A percentile compares a stretch with the other conserved stretches of the same genome.
These are phyloP conservation scores for Xylariaceae sp. DNA, from an alignment of 2,329 filamentous ascomycete genomes.

Conservation along the genomic window DNA sequence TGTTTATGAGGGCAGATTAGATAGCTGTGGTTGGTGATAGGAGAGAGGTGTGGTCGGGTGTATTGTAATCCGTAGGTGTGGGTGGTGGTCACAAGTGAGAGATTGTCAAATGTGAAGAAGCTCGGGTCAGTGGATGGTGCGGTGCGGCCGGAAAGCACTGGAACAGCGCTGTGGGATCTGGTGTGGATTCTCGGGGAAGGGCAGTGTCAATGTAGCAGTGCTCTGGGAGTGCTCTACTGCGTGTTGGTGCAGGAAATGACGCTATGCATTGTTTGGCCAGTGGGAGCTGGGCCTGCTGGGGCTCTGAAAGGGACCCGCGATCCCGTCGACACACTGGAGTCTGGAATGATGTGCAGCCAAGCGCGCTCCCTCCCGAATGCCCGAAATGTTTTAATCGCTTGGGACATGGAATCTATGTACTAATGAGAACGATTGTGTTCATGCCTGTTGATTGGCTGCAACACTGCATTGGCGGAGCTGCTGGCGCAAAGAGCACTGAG, in stretches of 20 bases:
- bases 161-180: too few relatives aligned
- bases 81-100: neutral
- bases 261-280: slow-evolving; percentile 14
- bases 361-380: too few relatives aligned
- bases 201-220: too few relatives aligned
- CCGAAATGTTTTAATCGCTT: neutral
- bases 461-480: slow-evolving; percentile 5
- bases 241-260: slow-evolving; percentile 18
- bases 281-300: neutral
- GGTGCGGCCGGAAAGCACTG: neutral
- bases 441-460: slow-evolving; percentile 9
- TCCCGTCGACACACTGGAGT: too few relatives aligned
- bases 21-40: neutral
- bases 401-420: neutral
- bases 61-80: too few relatives aligned
- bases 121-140: slow-evolving; percentile 1
- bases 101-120: slow-evolving; percentile 4
- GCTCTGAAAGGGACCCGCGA: too few relatives aligned
- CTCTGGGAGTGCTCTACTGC: neutral
- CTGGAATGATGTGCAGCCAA: too few relatives aligned
- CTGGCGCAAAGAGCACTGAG: slow-evolving; percentile 15
- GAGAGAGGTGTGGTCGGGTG: neutral
- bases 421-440: slow-evolving; percentile 4
- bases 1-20: neutral
- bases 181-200: too few relatives aligned